Conservation (phyloP, 2,329 filamentous ascomycete species). For the Epichloe uncinata region DNA sequence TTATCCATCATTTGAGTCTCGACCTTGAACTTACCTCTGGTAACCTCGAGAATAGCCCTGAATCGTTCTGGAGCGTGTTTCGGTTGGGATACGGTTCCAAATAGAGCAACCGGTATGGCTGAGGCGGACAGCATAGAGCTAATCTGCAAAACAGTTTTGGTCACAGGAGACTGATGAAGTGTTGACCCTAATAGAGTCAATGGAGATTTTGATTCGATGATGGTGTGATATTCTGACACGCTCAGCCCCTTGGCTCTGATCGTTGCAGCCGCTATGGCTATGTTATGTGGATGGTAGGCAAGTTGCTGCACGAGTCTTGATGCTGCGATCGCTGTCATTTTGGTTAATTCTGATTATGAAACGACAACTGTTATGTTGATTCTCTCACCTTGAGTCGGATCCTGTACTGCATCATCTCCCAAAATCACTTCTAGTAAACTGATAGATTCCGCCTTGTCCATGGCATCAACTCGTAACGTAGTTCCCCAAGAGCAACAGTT, state of each 20-base stretch:
- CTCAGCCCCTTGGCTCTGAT: constrained; percentile 10
- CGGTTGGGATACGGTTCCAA: constrained; percentile 5
- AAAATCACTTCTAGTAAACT: constrained; percentile 8
- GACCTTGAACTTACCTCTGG: constrained; percentile 6
- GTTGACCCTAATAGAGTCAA: constrained; percentile 10
- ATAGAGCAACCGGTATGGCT: constrained; percentile 12
- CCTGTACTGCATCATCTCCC: constrained; percentile 2
- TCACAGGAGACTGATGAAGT: constrained; percentile 13
- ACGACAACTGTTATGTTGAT: background rate
- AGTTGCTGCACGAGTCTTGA: constrained; percentile 8
- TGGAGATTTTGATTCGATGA: constrained; percentile 5
- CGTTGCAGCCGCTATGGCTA: constrained; percentile 11
- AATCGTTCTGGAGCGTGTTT: constrained; percentile 8
- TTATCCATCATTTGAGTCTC: background rate
- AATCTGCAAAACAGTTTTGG: constrained; percentile 11
- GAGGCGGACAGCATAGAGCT: constrained; percentile 14
- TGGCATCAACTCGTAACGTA: constrained; percentile 9
- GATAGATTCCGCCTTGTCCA: constrained; percentile 11
- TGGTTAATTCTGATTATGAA: background rate
- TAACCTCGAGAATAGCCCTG: constrained; percentile 7
- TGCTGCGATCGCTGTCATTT: constrained; percentile 9
- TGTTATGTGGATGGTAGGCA: constrained; percentile 10
- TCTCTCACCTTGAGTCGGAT: constrained; percentile 7
- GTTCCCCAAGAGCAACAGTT: constrained; percentile 13
- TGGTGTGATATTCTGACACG: constrained; percentile 8